phyloP scores from a whole-genome alignment of 1,284 basidiomycete genomes.

The Cryptococcus amylolentus region DNA sequence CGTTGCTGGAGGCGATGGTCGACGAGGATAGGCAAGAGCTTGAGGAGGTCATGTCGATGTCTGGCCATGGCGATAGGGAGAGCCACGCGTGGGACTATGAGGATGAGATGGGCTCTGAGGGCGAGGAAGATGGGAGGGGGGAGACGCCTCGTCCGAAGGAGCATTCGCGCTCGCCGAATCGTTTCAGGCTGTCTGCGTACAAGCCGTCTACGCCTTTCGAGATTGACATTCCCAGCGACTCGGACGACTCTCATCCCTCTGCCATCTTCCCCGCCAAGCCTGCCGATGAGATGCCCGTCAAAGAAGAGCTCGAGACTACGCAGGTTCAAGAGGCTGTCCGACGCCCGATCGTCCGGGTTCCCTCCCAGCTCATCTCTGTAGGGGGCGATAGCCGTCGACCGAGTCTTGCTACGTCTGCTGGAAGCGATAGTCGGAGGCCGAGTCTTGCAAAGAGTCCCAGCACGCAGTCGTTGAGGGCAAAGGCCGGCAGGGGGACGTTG shows the following conservation, averaged over 20 bases:
- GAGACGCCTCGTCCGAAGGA: neutral
- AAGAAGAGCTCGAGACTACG: too few relatives aligned
- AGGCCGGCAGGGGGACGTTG: neutral
- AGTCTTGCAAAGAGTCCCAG: neutral
- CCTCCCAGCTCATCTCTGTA: neutral
- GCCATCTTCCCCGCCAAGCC: too few relatives aligned
- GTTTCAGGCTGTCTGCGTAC: neutral
- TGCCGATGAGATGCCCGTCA: too few relatives aligned
- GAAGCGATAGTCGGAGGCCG: too few relatives aligned
- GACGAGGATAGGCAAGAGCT: slow-evolving; percentile 13
- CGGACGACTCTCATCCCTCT: too few relatives aligned
- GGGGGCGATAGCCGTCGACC: too few relatives aligned
- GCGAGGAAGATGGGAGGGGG: slow-evolving; percentile 1
- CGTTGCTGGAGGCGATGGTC: slow-evolving; percentile 26
- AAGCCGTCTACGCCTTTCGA: neutral
- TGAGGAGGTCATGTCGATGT: slow-evolving; percentile 14
- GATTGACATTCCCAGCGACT: too few relatives aligned
- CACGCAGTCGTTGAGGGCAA: neutral
- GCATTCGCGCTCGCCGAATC: neutral
- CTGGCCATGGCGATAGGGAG: neutral
- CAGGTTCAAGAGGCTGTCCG: too few relatives aligned
- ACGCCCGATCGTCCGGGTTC: neutral
- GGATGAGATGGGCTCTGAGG: slow-evolving; percentile 23
- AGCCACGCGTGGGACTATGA: slow-evolving; percentile 23
- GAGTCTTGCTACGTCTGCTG: too few relatives aligned